These are phyloP conservation scores for Tephrocybe sp. DNA, from an alignment of 768 basidiomycete species.

Conservation along the genomic window DNA sequence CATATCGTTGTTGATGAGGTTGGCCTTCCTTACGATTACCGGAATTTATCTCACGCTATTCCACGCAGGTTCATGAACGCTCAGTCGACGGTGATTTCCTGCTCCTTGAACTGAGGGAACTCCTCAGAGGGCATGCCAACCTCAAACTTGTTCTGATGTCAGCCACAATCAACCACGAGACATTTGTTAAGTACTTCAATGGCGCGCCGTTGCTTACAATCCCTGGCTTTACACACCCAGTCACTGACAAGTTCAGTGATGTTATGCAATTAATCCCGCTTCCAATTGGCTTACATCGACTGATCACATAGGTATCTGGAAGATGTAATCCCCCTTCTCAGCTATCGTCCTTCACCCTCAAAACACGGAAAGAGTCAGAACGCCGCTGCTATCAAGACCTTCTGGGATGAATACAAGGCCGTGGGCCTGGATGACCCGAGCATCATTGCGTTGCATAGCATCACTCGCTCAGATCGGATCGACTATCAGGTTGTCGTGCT, in stretches of 20 bases:
- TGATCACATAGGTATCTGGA: slow-evolving; percentile 67
- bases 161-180: slow-evolving; percentile 90
- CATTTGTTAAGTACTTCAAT: slow-evolving; percentile 81
- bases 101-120: slow-evolving; percentile 77
- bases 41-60: neutral
- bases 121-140: slow-evolving; percentile 59
- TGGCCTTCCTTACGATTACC: slow-evolving; percentile 11
- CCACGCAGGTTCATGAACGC: slow-evolving; percentile 81
- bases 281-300: neutral
- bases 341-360: slow-evolving; percentile 49
- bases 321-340: slow-evolving; percentile 62
- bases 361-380: slow-evolving; percentile 35
- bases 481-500: slow-evolving; percentile 62
- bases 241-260: slow-evolving; percentile 65
- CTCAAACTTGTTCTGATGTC: slow-evolving; percentile 91
- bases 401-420: slow-evolving; percentile 49
- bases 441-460: slow-evolving; percentile 56
- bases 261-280: neutral
- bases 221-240: slow-evolving; percentile 79
- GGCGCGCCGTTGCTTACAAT: slow-evolving; percentile 81
- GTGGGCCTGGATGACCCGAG: slow-evolving; percentile 52
- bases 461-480: slow-evolving; percentile 61
- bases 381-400: slow-evolving; percentile 44
- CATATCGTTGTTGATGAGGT: slow-evolving; percentile 94
- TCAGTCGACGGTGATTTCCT: slow-evolving; percentile 91